Evolutionary conservation across 257 asterid genomes (phyloP).

Genomic region (Coffea canephora): DNA sequence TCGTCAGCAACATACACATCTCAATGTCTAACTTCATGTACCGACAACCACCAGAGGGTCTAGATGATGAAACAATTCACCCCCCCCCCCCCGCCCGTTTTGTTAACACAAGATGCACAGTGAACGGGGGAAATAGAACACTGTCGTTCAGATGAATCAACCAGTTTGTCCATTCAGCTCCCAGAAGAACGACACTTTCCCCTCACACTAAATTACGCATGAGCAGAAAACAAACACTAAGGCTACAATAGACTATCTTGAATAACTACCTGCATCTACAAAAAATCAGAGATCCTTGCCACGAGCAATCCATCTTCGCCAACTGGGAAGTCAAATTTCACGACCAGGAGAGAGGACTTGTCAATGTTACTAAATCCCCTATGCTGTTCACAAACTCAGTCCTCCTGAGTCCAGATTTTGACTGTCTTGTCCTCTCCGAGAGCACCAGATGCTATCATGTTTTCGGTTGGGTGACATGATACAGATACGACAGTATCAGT

Average conservation of each 20-base stretch:
- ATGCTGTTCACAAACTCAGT: constrained; percentile 23
- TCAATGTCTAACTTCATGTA: not conserved
- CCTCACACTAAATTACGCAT: not conserved
- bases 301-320: not conserved
- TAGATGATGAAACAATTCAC: not conserved
- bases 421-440: constrained; percentile 76
- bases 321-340: not conserved
- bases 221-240: not conserved
- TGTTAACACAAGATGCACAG: not conserved
- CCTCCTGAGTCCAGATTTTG: constrained; percentile 70
- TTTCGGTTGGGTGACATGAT: constrained; percentile 73
- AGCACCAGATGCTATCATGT: constrained; percentile 88
- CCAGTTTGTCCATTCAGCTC: not conserved
- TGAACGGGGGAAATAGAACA: not conserved
- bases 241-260: not conserved
- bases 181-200: not conserved
- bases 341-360: not conserved
- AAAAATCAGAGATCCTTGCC: not conserved
- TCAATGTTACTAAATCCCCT: not conserved
- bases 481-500: constrained; percentile 75
- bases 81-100: not conserved
- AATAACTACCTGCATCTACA: not conserved
- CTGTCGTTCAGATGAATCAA: not conserved
- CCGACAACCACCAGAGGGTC: not conserved
- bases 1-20: not conserved